phyloP scores from a whole-genome alignment of 164 flowering plant genomes.

The Brasenia schreberi region DNA sequence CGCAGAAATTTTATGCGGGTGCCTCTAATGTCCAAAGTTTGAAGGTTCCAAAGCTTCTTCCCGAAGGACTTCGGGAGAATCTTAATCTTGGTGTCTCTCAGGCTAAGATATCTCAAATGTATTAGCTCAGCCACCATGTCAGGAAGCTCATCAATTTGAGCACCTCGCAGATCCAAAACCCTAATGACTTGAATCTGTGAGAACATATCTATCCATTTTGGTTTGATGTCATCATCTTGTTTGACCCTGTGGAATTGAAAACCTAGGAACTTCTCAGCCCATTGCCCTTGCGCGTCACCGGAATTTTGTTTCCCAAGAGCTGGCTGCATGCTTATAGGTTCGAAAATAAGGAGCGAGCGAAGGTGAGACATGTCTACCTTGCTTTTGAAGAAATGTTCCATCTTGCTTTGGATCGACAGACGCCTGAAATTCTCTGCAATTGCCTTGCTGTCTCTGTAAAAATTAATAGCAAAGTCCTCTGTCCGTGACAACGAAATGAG shows the following conservation, averaged over 20 bases:
- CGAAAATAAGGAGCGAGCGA: constrained; percentile 24
- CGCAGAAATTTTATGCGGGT: constrained; percentile 21
- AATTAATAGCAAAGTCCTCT: constrained; percentile 13
- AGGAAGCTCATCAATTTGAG: constrained; percentile 18
- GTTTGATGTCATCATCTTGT: background rate
- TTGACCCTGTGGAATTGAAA: background rate
- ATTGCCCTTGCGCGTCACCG: background rate
- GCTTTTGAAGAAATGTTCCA: constrained; percentile 4
- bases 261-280: background rate
- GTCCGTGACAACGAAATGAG: constrained; percentile 16
- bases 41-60: constrained; percentile 21
- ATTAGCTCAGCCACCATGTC: constrained; percentile 10
- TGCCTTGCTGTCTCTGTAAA: constrained; percentile 2
- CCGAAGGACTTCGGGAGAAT: constrained; percentile 25
- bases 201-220: background rate
- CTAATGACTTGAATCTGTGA: constrained; percentile 15
- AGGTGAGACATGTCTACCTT: constrained; percentile 9
- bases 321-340: constrained; percentile 6
- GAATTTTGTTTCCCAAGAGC: constrained; percentile 3
- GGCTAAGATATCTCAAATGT: constrained; percentile 23
- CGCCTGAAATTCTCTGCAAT: constrained; percentile 7
- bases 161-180: constrained; percentile 23
- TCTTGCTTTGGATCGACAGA: constrained; percentile 14
- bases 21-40: constrained; percentile 23
- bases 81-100: constrained; percentile 17